phyloP scores from a whole-genome alignment of 1,284 basidiomycete genomes.

The Wolfiporia cocos region DNA sequence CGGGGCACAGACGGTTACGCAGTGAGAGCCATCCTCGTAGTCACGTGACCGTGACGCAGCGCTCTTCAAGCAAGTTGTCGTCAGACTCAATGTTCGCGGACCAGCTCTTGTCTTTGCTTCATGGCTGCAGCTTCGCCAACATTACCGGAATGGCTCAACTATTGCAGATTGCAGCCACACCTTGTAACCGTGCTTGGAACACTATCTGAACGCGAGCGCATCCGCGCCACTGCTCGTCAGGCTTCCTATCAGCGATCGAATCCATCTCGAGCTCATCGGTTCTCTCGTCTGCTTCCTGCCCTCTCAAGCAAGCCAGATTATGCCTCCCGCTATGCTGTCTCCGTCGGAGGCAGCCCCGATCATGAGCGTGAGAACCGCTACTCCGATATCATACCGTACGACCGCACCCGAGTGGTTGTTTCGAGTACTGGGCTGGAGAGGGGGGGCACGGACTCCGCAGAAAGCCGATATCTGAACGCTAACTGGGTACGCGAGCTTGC shows the following conservation, averaged over 20 bases:
- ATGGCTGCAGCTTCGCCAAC: slow-evolving; percentile 2
- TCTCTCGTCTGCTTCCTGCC: slow-evolving; percentile 17
- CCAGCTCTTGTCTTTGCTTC: too few species aligned
- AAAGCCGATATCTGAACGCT: slow-evolving; percentile 71
- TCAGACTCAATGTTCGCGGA: too few species aligned
- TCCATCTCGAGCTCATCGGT: slow-evolving; percentile 19
- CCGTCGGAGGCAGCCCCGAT: slow-evolving; percentile 35
- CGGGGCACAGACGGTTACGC: too few species aligned
- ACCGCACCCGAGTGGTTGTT: slow-evolving; percentile 65
- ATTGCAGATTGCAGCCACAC: slow-evolving; percentile 27
- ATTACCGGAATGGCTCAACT: slow-evolving; percentile 25
- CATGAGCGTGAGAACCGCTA: slow-evolving; percentile 65
- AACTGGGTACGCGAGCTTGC: slow-evolving; percentile 72
- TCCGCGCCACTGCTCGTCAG: slow-evolving; percentile 28
- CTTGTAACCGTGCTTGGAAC: slow-evolving; percentile 27
- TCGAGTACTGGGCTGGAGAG: slow-evolving; percentile 18
- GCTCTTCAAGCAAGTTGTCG: too few species aligned
- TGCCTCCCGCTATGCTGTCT: slow-evolving; percentile 47
- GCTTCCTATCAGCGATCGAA: slow-evolving; percentile 27
- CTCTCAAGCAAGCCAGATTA: slow-evolving; percentile 19
- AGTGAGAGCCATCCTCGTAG: too few species aligned
- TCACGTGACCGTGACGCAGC: too few species aligned
- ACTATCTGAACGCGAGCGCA: slow-evolving; percentile 38
- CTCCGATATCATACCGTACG: slow-evolving; percentile 67
- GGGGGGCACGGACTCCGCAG: slow-evolving; percentile 10